Evolutionary conservation across 768 basidiomycete genomes (phyloP), one percentile per base, ranked within the genome.

Genomic region (Paxillus involutus): DNA sequence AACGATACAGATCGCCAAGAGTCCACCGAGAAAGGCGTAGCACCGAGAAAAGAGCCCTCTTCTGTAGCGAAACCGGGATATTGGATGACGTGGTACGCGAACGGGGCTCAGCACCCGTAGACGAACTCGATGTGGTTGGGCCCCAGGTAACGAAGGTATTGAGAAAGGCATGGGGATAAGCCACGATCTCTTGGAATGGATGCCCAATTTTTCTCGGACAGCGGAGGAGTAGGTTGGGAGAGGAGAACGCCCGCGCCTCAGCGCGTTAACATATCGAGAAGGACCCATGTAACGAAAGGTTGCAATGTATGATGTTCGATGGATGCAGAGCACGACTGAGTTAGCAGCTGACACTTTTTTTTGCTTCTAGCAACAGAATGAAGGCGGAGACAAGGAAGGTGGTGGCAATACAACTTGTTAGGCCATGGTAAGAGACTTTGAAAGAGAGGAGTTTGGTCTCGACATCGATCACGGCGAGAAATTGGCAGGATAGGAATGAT

Each of bases 121-220:
- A 43, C 83, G 80, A 12, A 88, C 72, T 35, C 81, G 77, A 59
- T 85, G 83, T 47, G 78, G 75, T 54, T 71, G 75, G 4, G 84
- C 70, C 8, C 36, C 32, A 40, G 85, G 83, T 53, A 88, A 81
- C 35, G 84, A 75, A 39, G 85, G 81, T 47, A 88, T 80, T 41
- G 86, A 77, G 19, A 86, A 59, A 45, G 78, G 79, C 49, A 86
- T 63, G 35, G 84, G 80, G 42, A 80, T 71, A 19, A 81, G 75
- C 84, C 83, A 85, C 41, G 70, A 71, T 50, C 56, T 65, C 41
- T 63, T 63, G 55, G 64, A 52, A 21, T 71, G 65, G 61, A 63
- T 55, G 50, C 66, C 63, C 60, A 69, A 64, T 62, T 76, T 76
- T 59, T 77, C 76, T 43, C 65, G 72, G 49, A 74, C 70, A 26